A percentile compares a stretch with the other conserved stretches of the same genome.
Evolutionary conservation across 2,329 filamentous ascomycete genomes (phyloP).

Genomic region (Trichoderma atroviride): DNA sequence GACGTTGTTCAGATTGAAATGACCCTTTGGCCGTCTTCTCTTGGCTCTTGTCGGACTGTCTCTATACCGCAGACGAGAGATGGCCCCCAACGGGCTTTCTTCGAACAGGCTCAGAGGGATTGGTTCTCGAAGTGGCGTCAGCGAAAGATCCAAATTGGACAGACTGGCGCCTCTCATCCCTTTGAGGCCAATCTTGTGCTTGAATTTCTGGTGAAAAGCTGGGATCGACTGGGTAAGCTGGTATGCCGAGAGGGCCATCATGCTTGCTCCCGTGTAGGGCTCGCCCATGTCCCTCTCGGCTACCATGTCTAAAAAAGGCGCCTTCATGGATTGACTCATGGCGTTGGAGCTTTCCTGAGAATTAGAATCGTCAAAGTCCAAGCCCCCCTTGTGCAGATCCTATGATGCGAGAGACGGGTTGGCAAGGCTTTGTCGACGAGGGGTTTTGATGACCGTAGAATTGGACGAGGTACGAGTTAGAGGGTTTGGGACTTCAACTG

Average conservation of each 20-base stretch:
- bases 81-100: background rate
- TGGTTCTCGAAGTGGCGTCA: background rate
- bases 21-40: background rate
- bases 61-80: background rate
- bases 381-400: constrained; percentile 40
- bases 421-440: constrained; percentile 34
- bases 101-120: background rate
- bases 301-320: constrained; percentile 44
- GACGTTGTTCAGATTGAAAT: background rate
- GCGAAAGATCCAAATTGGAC: background rate
- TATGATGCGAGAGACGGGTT: constrained; percentile 33
- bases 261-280: constrained; percentile 24
- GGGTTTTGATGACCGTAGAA: constrained; percentile 47
- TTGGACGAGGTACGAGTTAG: constrained; percentile 25
- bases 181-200: background rate
- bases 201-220: background rate
- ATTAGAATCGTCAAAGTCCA: constrained; percentile 34
- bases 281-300: constrained; percentile 27
- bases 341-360: background rate
- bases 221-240: constrained; percentile 14
- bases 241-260: constrained; percentile 5
- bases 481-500: background rate
- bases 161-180: background rate
- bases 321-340: background rate
- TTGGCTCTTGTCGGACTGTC: background rate